Evolutionary conservation across 1,139 yeast species (phyloP).

Genomic region (Kurtzmaniella quercitrusa): DNA sequence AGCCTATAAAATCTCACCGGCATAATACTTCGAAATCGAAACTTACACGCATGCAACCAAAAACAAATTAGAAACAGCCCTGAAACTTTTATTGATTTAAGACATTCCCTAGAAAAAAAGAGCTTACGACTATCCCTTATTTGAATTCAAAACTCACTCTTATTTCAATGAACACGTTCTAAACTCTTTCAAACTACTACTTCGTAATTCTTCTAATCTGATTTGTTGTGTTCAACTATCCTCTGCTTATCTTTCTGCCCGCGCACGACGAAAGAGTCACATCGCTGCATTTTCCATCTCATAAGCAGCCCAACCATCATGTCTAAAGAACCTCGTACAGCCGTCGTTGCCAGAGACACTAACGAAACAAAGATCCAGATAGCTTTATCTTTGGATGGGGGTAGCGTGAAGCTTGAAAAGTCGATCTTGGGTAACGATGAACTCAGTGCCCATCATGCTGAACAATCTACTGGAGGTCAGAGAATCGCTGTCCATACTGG

Average conservation of each 20-base stretch:
- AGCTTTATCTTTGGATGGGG: constrained; percentile 83
- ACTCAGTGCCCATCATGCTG: constrained; percentile 43
- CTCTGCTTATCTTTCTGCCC: background rate
- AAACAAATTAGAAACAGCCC: too few species aligned
- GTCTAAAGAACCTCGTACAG: background rate
- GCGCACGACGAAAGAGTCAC: background rate
- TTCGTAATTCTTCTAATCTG: background rate
- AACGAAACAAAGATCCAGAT: constrained; percentile 93
- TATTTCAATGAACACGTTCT: too few species aligned
- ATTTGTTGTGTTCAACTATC: too few species aligned
- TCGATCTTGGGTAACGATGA: constrained; percentile 46
- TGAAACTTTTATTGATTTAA: too few species aligned
- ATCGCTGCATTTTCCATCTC: background rate
- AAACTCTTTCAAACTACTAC: too few species aligned
- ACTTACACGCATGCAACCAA: too few species aligned
- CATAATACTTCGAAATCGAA: too few species aligned
- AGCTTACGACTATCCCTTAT: too few species aligned
- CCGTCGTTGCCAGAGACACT: constrained; percentile 56
- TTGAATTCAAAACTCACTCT: too few species aligned
- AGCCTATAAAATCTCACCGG: too few species aligned
- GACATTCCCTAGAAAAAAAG: too few species aligned
- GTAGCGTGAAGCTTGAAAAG: constrained; percentile 55
- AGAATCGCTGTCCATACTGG: constrained; percentile 82
- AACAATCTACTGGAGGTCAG: constrained; percentile 62
- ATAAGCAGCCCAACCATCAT: background rate